phyloP scores from a whole-genome alignment of 1,284 basidiomycete species.

The Butyriboletus appendiculatus region DNA sequence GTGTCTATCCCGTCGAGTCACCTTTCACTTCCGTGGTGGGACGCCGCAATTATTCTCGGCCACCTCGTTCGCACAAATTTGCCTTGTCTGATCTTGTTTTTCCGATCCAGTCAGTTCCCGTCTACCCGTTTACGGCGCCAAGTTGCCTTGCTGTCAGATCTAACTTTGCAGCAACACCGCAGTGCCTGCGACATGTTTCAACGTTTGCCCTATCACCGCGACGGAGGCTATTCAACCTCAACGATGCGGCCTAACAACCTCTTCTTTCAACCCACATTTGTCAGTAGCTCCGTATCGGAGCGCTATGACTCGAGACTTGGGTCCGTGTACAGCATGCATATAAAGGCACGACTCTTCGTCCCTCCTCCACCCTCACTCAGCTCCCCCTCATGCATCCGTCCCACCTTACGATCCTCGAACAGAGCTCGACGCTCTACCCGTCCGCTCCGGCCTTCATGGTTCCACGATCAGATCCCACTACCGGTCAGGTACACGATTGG shows the following conservation, averaged over 20 bases:
- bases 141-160: constrained; percentile 30
- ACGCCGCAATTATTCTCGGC: constrained; percentile 24
- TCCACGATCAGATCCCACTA: constrained; percentile 41
- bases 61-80: constrained; percentile 16
- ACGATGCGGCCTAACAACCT: constrained; percentile 27
- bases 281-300: constrained; percentile 34
- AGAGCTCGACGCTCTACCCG: constrained; percentile 45
- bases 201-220: constrained; percentile 34
- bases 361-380: constrained; percentile 6
- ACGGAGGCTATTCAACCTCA: constrained; percentile 34
- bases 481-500: constrained; percentile 45
- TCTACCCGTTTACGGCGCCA: constrained; percentile 27
- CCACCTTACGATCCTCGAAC: constrained; percentile 53
- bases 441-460: constrained; percentile 50
- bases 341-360: constrained; percentile 23
- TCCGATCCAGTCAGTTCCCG: constrained; percentile 20
- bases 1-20: constrained; percentile 15
- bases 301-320: constrained; percentile 16
- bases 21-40: constrained; percentile 21
- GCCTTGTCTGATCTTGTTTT: constrained; percentile 24
- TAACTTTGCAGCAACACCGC: constrained; percentile 25
- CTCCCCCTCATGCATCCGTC: constrained; percentile 38
- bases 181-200: constrained; percentile 40
- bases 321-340: constrained; percentile 31
- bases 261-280: constrained; percentile 29